A percentile compares a stretch with the other conserved stretches of the same genome.
Evolutionary conservation across 441 rosid genomes (phyloP).

Genomic region (Euphorbia schlechtendalii): DNA sequence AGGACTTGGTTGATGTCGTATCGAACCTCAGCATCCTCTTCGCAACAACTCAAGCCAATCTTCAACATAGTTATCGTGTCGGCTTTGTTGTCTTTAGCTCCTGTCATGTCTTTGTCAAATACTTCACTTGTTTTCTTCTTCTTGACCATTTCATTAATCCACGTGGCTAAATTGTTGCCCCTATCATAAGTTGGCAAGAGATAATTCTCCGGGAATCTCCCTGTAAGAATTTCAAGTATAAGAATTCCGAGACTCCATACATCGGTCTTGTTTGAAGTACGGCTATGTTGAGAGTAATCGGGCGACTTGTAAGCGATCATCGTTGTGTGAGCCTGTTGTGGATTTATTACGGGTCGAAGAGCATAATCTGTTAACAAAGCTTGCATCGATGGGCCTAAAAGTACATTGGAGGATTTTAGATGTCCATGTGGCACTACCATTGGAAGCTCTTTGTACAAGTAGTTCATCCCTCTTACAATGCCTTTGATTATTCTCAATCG

Average conservation of each 20-base stretch:
- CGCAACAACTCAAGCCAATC: slow-evolving; percentile 83
- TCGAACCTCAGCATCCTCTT: slow-evolving; percentile 55
- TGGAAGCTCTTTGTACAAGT: slow-evolving; percentile 63
- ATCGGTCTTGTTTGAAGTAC: slow-evolving; percentile 56
- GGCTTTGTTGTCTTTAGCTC: slow-evolving; percentile 45
- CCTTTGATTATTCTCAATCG: slow-evolving; percentile 72
- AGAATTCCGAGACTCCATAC: slow-evolving; percentile 82
- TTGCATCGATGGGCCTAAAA: slow-evolving; percentile 46
- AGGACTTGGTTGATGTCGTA: slow-evolving; percentile 48
- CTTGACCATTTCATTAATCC: slow-evolving; percentile 64
- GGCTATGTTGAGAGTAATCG: slow-evolving; percentile 44
- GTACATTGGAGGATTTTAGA: slow-evolving; percentile 88
- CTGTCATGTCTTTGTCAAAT: slow-evolving; percentile 69
- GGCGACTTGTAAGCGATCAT: slow-evolving; percentile 85
- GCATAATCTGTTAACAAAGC: slow-evolving; percentile 72
- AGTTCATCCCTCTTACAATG: slow-evolving; percentile 61
- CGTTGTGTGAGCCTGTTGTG: slow-evolving; percentile 50
- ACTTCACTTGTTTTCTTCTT: slow-evolving; percentile 50
- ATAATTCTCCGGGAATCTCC: slow-evolving; percentile 69
- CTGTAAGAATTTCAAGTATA: slow-evolving; percentile 67
- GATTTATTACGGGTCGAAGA: slow-evolving; percentile 61
- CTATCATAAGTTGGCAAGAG: slow-evolving; percentile 44
- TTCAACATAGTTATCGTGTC: slow-evolving; percentile 66
- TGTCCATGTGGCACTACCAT: slow-evolving; percentile 77
- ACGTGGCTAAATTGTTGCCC: slow-evolving; percentile 42